These are phyloP conservation scores for Diaporthe citrichinensis DNA, from an alignment of 2,329 filamentous ascomycete species.

Conservation along the genomic window DNA sequence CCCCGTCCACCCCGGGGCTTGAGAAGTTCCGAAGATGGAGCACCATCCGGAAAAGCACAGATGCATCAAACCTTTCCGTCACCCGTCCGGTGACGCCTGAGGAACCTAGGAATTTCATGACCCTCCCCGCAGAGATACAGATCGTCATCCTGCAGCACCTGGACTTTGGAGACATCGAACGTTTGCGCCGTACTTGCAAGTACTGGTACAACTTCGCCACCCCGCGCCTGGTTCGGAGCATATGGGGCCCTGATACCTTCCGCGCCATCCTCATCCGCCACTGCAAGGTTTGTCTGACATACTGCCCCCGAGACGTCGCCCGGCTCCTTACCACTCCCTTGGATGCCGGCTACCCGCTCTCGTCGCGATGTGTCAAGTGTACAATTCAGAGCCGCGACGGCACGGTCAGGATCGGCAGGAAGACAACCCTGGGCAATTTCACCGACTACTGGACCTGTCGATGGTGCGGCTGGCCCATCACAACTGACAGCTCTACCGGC, in stretches of 20 bases:
- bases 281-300: constrained; percentile 57
- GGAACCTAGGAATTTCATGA: constrained; percentile 48
- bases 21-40: constrained; percentile 33
- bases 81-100: neutral
- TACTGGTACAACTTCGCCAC: constrained; percentile 53
- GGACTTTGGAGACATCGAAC: constrained; percentile 59
- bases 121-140: constrained; percentile 59
- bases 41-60: constrained; percentile 30
- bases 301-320: constrained; percentile 46
- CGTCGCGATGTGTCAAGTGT: constrained; percentile 58
- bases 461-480: constrained; percentile 60
- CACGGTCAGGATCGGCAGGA: constrained; percentile 54
- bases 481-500: constrained; percentile 46
- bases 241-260: constrained; percentile 52
- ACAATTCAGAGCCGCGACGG: constrained; percentile 53
- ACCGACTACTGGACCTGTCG: constrained; percentile 57
- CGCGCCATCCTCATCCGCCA: constrained; percentile 48
- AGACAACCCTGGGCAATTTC: constrained; percentile 54
- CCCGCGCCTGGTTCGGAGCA: constrained; percentile 51
- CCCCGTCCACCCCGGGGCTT: constrained; percentile 8
- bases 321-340: constrained; percentile 51
- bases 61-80: neutral
- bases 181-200: constrained; percentile 57
- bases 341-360: constrained; percentile 54
- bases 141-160: constrained; percentile 57